Conservation (phyloP, 805 yeast species). For the Yarrowia hollandica region DNA sequence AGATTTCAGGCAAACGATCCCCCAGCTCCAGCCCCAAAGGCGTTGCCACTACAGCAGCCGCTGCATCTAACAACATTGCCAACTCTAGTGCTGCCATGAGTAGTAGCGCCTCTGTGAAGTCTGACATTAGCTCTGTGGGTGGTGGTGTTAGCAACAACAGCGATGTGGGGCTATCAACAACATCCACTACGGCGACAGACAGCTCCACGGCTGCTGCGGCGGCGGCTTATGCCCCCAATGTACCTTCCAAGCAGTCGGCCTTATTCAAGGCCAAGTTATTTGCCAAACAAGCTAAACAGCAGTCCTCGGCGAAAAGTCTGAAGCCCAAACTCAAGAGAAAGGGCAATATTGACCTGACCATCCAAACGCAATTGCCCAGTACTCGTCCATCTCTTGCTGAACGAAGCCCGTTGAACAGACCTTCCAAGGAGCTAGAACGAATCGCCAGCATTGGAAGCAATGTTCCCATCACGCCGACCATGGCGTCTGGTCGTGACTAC, state of each 20-base stretch:
- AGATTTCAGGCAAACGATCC: constrained; percentile 17
- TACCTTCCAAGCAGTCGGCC: constrained; percentile 34
- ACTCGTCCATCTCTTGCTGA: constrained; percentile 37
- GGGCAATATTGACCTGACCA: constrained; percentile 35
- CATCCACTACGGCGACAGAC: neutral
- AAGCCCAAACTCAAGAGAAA: constrained; percentile 24
- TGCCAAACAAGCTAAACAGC: constrained; percentile 39
- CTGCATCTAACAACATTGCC: neutral
- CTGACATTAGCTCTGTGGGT: neutral
- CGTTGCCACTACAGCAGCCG: neutral
- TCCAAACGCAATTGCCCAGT: constrained; percentile 37
- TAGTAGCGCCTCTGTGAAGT: constrained; percentile 6
- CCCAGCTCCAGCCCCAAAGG: constrained; percentile 8
- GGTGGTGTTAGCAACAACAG: neutral
- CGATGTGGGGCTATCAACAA: neutral
- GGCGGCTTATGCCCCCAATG: constrained; percentile 35
- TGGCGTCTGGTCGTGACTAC: constrained; percentile 21
- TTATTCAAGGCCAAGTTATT: constrained; percentile 41
- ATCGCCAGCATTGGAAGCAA: constrained; percentile 41
- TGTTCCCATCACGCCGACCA: constrained; percentile 30
- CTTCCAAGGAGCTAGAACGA: constrained; percentile 43
- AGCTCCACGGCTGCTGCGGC: constrained; percentile 40
- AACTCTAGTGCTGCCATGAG: neutral
- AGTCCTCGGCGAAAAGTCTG: constrained; percentile 30
- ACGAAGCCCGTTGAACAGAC: constrained; percentile 40